Evolutionary conservation across 2,329 filamentous ascomycete genomes (phyloP).

Genomic region (Apiospora aurea): DNA sequence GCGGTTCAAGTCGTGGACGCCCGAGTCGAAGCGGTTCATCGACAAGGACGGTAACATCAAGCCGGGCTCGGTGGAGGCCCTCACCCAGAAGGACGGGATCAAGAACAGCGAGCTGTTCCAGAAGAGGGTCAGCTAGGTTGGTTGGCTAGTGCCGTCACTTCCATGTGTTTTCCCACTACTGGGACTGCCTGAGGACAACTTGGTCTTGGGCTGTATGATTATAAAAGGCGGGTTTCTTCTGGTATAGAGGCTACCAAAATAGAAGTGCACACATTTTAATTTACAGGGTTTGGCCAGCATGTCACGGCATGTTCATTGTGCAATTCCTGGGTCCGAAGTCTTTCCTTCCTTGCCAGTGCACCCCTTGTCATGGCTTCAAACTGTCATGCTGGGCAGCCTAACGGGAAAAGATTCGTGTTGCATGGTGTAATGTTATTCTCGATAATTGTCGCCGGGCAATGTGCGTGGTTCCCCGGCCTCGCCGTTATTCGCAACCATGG

Average conservation of each 20-base stretch:
- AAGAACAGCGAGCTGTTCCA: neutral
- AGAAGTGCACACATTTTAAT: neutral
- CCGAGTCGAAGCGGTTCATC: neutral
- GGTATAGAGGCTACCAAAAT: neutral
- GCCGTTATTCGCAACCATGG: no score
- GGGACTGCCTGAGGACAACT: neutral
- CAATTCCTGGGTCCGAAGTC: neutral
- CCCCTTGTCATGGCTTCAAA: no score
- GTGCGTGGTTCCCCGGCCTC: neutral
- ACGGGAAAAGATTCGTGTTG: no score
- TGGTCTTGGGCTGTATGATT: neutral
- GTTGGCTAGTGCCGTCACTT: neutral
- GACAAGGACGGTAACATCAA: conserved; percentile 11
- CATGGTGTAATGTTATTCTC: no score
- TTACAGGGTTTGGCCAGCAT: neutral
- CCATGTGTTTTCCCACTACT: neutral
- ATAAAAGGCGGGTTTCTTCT: neutral
- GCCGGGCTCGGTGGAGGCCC: neutral
- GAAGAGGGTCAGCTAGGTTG: neutral
- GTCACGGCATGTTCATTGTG: neutral
- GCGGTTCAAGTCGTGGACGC: conserved; percentile 28
- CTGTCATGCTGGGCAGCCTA: no score
- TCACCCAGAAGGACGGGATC: neutral
- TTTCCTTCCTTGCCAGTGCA: no score
- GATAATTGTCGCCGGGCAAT: neutral